Conservation (phyloP, 768 basidiomycete species). For the Dioszegia aurantiaca region DNA sequence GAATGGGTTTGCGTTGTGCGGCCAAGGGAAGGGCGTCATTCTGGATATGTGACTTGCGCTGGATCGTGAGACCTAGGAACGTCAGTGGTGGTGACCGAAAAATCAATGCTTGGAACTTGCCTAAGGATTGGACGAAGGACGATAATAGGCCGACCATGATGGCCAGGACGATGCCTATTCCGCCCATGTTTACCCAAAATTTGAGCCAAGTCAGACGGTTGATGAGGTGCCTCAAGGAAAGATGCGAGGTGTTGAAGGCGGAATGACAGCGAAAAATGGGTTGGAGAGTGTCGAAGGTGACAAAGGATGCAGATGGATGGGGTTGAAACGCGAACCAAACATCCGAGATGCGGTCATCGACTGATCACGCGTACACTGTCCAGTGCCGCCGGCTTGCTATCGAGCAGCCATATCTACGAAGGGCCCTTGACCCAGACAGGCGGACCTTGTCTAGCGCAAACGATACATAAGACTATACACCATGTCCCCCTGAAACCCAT, state of each 20-base stretch:
- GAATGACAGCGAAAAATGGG: not conserved
- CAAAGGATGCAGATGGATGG: not conserved
- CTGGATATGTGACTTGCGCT: constrained; percentile 85
- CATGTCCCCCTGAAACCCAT: not conserved
- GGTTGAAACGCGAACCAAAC: constrained; percentile 5
- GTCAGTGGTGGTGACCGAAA: not conserved
- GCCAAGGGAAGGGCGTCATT: constrained; percentile 70
- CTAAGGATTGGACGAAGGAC: constrained; percentile 82
- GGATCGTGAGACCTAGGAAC: constrained; percentile 69
- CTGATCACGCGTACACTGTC: too few species aligned
- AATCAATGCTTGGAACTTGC: constrained; percentile 30
- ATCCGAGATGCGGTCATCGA: not conserved
- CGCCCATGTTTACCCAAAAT: constrained; percentile 21
- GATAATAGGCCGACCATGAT: constrained; percentile 68
- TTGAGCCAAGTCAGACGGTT: not conserved
- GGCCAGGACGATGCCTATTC: constrained; percentile 47
- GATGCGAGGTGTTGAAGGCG: not conserved
- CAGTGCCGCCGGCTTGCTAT: too few species aligned
- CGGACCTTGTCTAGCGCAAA: too few species aligned
- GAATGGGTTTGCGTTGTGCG: constrained; percentile 67
- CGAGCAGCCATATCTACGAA: too few species aligned
- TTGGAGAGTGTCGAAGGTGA: not conserved
- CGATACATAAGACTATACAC: not conserved
- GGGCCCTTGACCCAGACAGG: too few species aligned
- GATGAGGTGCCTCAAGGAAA: not conserved